These are phyloP conservation scores for Tetrapisispora nanseiensis DNA, from an alignment of 805 yeast genomes.

Conservation along the genomic window DNA sequence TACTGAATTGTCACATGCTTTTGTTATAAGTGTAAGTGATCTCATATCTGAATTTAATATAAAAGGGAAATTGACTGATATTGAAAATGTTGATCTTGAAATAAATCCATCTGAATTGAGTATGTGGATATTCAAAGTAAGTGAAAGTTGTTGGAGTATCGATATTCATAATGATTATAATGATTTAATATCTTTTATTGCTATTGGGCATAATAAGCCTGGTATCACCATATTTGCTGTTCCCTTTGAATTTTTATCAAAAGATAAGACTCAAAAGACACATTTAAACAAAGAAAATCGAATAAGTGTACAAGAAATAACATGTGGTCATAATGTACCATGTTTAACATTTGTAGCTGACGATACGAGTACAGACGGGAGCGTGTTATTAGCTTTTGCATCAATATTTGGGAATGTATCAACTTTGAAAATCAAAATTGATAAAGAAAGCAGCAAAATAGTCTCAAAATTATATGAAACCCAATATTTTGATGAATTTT, in stretches of 20 bases:
- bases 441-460: background rate
- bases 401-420: constrained; percentile 17
- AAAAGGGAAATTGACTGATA: background rate
- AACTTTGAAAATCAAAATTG: constrained; percentile 9
- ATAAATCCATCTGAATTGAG: background rate
- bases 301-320: constrained; percentile 1
- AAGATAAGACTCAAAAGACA: background rate
- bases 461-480: constrained; percentile 8
- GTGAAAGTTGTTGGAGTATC: constrained; percentile 20
- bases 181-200: constrained; percentile 7
- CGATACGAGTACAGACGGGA: constrained; percentile 6
- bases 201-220: constrained; percentile 18
- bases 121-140: constrained; percentile 5
- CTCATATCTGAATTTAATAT: constrained; percentile 16
- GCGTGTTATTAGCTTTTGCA: constrained; percentile 10
- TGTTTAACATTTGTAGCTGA: constrained; percentile 11
- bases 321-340: constrained; percentile 14
- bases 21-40: constrained; percentile 31
- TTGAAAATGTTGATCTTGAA: background rate
- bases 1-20: constrained; percentile 45
- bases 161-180: constrained; percentile 8
- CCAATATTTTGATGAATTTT: constrained; percentile 13
- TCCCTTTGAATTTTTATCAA: background rate
- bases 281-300: background rate
- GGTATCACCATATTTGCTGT: constrained; percentile 14